Percentiles rank a stretch among this genome's conserved stretches.
These are phyloP conservation scores for Fusarium subtropicale DNA, from an alignment of 2,329 filamentous ascomycete species.

Conservation along the genomic window DNA sequence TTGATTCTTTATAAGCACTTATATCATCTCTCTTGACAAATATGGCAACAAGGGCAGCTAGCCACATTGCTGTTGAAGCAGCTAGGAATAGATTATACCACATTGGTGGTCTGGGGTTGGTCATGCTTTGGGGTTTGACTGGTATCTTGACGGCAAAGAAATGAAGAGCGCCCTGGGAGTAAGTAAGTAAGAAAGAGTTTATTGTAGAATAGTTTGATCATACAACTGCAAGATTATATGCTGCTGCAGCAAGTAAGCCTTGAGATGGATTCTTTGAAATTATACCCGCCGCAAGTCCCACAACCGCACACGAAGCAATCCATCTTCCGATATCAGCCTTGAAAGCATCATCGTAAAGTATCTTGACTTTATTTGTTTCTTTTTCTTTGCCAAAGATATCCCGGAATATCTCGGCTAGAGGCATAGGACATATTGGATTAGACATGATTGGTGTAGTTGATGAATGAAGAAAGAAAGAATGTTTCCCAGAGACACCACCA, in stretches of 20 bases:
- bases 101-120: conserved; percentile 10
- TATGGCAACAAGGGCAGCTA: conserved; percentile 19
- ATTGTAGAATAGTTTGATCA: rapidly evolving
- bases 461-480: neutral
- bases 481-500: neutral
- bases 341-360: conserved; percentile 29
- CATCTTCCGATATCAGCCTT: conserved; percentile 36
- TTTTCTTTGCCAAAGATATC: conserved; percentile 25
- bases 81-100: conserved; percentile 27
- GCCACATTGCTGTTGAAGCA: conserved; percentile 19
- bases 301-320: conserved; percentile 22
- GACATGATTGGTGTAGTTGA: conserved; percentile 14
- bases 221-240: conserved; percentile 31
- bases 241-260: conserved; percentile 21
- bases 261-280: conserved; percentile 28
- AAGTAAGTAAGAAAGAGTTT: neutral
- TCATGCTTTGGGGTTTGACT: conserved; percentile 7
- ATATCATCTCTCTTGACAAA: conserved; percentile 19
- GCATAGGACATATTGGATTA: conserved; percentile 28
- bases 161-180: conserved; percentile 12
- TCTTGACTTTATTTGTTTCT: conserved; percentile 30
- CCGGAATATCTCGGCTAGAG: conserved; percentile 23
- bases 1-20: conserved; percentile 8
- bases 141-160: conserved; percentile 18
- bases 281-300: conserved; percentile 32